Conservation (phyloP, 495 filamentous ascomycete species). For the Annulohypoxylon bovei region DNA sequence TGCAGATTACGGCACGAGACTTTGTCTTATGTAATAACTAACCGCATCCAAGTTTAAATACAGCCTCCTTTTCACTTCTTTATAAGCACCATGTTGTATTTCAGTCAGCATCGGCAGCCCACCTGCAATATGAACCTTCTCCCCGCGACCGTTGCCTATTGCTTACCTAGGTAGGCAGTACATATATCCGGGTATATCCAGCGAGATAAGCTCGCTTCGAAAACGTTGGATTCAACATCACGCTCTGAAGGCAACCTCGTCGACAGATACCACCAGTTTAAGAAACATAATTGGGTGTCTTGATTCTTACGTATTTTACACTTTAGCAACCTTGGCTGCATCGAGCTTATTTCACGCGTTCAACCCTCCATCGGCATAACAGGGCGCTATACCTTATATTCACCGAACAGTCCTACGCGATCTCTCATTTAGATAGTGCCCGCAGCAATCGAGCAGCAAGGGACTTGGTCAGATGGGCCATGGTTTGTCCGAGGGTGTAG, state of each 20-base stretch:
- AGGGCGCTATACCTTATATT: background rate
- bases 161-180: background rate
- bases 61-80: constrained; percentile 1
- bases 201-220: background rate
- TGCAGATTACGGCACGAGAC: constrained; percentile 31
- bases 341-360: background rate
- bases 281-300: background rate
- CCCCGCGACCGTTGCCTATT: background rate
- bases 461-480: background rate
- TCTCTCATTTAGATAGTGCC: background rate
- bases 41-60: background rate
- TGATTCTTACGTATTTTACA: background rate
- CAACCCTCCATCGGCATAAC: background rate
- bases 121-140: constrained; percentile 9
- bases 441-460: background rate
- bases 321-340: background rate
- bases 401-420: background rate
- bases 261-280: background rate
- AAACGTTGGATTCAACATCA: background rate
- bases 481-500: background rate
- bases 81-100: background rate
- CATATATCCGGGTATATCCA: constrained; percentile 4
- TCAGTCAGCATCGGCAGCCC: constrained; percentile 4
- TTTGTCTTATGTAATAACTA: constrained; percentile 14
- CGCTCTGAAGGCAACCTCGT: background rate